Base-by-base conservation (phyloP, 2,329 filamentous ascomycete species). In the Colletotrichum falcatum region DNA sequence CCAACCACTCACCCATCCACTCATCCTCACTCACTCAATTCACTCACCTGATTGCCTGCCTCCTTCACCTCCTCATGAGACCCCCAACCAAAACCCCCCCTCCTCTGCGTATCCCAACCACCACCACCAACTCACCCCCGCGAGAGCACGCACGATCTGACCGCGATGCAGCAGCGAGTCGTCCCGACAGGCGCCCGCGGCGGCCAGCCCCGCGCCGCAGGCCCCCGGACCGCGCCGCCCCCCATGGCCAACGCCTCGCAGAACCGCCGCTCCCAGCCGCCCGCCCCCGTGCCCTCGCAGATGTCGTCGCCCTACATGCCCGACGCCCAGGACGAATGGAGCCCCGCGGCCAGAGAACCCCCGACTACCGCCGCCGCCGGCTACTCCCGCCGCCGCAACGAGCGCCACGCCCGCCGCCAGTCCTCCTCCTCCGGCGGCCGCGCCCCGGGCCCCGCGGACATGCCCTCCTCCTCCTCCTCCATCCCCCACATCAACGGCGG, bases 361-460 rank as follows among this genome's bases (percentile, higher is more conserved):
- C 49, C 5, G 65, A 37, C 51, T 2, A 28, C 18, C 8, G 39
- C 6, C 23, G 60, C 20, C 20, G 33, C 44, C n/a, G 68, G 64
- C 64, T 70, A 70, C 33, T 70, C 68, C 42, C 68, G 68, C 58
- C 67, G 71, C 6, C 67, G 71, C 37, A 64, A 63, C 26, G 71
- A 70, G 30, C 71, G 71, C 53, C 67, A 72, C 42, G 46, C 71
- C 54, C 71, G 71, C 23, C 71, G 71, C 35, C 67, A 67, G n/a
- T 72, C 71, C 3, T 70, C 71, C 5, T 70, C 67, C 35, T 62
- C 64, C 16, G 66, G 58, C 16, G 60, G 63, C 39, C 63, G 37
- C 53, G 55, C 16, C 48, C 59, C 12, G 30, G 37, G 20, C 26
- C 18, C 44, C 49, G 46, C 60, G 35, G 60, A 62, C 8, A 35